Conservation (phyloP, 2,329 filamentous ascomycete genomes). For the Epichloe uncinata region DNA sequence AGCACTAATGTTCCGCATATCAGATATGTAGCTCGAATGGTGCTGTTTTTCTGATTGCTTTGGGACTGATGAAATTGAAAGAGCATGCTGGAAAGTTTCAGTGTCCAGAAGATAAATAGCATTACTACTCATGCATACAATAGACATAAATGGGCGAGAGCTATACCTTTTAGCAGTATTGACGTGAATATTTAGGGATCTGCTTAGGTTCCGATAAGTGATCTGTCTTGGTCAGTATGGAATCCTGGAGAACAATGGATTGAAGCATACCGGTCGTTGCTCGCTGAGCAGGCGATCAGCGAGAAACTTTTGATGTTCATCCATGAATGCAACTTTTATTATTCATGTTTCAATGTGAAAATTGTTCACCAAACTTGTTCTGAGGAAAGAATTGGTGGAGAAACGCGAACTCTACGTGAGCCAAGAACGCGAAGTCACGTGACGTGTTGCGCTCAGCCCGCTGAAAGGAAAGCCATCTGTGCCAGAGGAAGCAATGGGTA, state of each 20-base stretch:
- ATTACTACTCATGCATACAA: background rate
- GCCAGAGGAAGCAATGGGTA: background rate
- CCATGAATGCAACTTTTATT: constrained; percentile 24
- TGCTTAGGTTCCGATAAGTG: constrained; percentile 75
- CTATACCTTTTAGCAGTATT: constrained; percentile 76
- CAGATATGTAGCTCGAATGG: constrained; percentile 86
- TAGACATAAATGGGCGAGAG: background rate
- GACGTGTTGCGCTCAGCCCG: constrained; percentile 2
- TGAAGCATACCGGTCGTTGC: constrained; percentile 48
- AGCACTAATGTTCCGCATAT: constrained; percentile 46
- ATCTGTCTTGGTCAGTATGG: constrained; percentile 37
- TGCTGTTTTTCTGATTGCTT: constrained; percentile 66
- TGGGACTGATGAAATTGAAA: constrained; percentile 75
- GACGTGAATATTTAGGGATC: constrained; percentile 70
- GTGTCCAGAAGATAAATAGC: background rate
- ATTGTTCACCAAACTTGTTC: background rate
- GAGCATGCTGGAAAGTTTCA: constrained; percentile 51
- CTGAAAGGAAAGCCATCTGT: too few species aligned
- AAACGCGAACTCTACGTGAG: constrained; percentile 3
- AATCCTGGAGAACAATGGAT: background rate
- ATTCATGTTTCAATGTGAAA: background rate
- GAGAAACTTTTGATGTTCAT: constrained; percentile 57
- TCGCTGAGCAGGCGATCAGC: constrained; percentile 66
- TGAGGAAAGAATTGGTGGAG: background rate
- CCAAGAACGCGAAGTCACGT: constrained; percentile 23